Conservation (phyloP, 129 eudicot genomes). For the Lactuca saligna region DNA sequence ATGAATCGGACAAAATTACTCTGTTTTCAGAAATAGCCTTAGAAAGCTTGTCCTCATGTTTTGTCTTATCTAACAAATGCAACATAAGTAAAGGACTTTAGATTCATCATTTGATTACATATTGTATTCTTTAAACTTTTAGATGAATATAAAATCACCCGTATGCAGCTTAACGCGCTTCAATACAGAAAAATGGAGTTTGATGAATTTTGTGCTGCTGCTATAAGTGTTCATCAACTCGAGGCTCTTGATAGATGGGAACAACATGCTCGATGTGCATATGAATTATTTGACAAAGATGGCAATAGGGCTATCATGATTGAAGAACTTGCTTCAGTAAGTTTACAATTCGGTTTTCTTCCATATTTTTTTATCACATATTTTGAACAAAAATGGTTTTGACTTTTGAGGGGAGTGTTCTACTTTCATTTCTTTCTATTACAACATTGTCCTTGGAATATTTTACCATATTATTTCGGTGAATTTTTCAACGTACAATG, state of each 20-base stretch:
- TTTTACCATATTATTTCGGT: too few relatives aligned
- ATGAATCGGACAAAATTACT: too few relatives aligned
- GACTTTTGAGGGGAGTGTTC: too few relatives aligned
- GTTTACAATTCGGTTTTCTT: conserved; percentile 9
- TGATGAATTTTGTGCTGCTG: conserved; percentile 92
- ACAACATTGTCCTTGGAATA: too few relatives aligned
- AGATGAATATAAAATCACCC: not conserved
- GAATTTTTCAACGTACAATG: too few relatives aligned
- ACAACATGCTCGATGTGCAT: conserved; percentile 86
- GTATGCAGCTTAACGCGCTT: conserved; percentile 76
- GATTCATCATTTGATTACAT: not conserved
- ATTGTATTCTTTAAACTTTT: not conserved
- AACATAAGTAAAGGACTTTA: not conserved
- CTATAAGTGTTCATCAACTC: conserved; percentile 81
- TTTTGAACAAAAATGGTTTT: too few relatives aligned
- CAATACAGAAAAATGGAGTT: conserved; percentile 90
- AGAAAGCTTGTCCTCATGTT: too few relatives aligned
- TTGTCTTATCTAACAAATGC: too few relatives aligned
- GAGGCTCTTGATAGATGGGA: conserved; percentile 97
- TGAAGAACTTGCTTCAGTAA: conserved; percentile 93
- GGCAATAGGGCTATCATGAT: conserved; percentile 81
- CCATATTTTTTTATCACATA: not conserved
- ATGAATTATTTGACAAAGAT: conserved; percentile 84
- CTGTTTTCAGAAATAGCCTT: too few relatives aligned
- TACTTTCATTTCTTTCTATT: too few relatives aligned